Evolutionary conservation across 306 rosid genomes (phyloP), one percentile per base, ranked within the genome.

Genomic region (Macrotyloma uniflorum): DNA sequence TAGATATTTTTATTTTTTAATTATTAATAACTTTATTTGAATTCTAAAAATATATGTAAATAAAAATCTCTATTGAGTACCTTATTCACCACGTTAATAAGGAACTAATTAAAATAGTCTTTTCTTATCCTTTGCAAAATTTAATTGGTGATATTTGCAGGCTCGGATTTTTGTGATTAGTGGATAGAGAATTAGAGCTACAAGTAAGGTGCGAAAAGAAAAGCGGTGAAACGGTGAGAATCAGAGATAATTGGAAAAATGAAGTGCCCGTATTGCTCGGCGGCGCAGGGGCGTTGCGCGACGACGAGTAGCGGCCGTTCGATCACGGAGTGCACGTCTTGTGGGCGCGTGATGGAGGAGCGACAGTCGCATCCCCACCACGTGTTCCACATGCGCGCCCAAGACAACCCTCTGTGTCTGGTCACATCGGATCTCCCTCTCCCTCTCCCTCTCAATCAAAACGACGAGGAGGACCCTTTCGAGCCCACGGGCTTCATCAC

Each of bases 341-440:
- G 98, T 84, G 96, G 91, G 36, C 93, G 97, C 50, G 98, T 95
- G 6, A 88, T 95, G 23, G 92, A 88, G 54, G 98, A 95, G 86
- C 97, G 91, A 19, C 93, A 92, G 42, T 89, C 97, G 30, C 91
- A 87, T 58, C 94, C 93, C 18, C 98, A 95, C 80, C 98, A 92
- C 80, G 79, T 95, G 38, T 92, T 95, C 85, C 98, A 92, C 83
- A 80, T 87, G 50, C 97, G 98, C 10, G 92, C 96, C 50, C 98
- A 92, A 33, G 98, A 95, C 82, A 92, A 87, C 86, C 98, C 98
- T n/a, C 91, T 95, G 77, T 87, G 83, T 78, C 96, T 95, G 30
- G 90, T 92, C 82, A 95, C 98, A 80, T 81, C 98, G 67, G 98
- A 92, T 92, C 92, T 94, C 61, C 97, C 98, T 91, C 92, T 94